These are phyloP conservation scores for Phylloporus sp. DNA, from an alignment of 768 basidiomycete genomes.

Conservation along the genomic window DNA sequence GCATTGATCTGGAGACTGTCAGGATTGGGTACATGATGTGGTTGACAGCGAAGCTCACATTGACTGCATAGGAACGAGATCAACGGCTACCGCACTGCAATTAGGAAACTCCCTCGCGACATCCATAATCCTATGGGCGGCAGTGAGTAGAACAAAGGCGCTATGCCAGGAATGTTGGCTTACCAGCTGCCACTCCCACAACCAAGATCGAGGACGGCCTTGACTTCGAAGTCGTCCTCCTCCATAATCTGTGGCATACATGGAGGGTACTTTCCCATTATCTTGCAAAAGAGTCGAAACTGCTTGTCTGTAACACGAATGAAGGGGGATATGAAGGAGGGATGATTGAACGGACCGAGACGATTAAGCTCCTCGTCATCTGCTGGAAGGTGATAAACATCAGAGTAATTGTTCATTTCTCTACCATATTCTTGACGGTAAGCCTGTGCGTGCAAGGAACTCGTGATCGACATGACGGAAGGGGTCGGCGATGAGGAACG, in stretches of 20 bases:
- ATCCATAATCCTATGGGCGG: conserved; percentile 60
- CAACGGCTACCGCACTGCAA: conserved; percentile 65
- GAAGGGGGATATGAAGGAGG: conserved; percentile 9
- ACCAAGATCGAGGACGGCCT: conserved; percentile 68
- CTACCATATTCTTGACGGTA: conserved; percentile 66
- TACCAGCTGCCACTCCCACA: conserved; percentile 79
- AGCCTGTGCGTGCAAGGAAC: conserved; percentile 52
- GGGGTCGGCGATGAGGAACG: conserved; percentile 62
- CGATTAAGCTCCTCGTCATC: conserved; percentile 73
- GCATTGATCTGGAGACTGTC: conserved; percentile 49
- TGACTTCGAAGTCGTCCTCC: conserved; percentile 53
- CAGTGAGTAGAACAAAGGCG: conserved; percentile 7
- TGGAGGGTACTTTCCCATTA: conserved; percentile 66
- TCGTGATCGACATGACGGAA: conserved; percentile 66
- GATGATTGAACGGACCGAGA: conserved; percentile 43
- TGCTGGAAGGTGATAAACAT: conserved; percentile 72
- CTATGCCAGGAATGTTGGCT: conserved; percentile 11
- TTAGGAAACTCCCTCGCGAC: conserved; percentile 68
- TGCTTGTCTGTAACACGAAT: conserved; percentile 50
- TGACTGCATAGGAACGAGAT: conserved; percentile 76
- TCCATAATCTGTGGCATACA: conserved; percentile 54
- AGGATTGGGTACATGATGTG: conserved; percentile 13
- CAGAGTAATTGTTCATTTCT: conserved; percentile 70
- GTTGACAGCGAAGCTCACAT: conserved; percentile 39
- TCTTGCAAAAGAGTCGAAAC: conserved; percentile 55